A percentile compares a stretch with the other conserved stretches of the same genome.
phyloP scores from a whole-genome alignment of 371 early-diverging fungal species.

The Vairimorpha apis region DNA sequence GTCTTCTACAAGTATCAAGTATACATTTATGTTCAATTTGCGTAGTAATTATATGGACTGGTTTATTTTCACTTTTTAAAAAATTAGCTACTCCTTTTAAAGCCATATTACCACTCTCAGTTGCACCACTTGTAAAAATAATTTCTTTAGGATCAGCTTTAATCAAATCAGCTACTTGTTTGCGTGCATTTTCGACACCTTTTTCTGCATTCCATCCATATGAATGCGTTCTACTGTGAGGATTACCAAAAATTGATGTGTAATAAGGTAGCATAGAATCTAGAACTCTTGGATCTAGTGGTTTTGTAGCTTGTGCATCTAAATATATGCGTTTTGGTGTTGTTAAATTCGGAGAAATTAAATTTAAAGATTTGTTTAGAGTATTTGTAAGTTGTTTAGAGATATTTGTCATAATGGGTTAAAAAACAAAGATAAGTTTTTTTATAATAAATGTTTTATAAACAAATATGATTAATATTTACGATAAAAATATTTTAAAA shows the following conservation, averaged over 20 bases:
- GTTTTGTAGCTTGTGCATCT: constrained; percentile 91
- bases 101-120: constrained; percentile 92
- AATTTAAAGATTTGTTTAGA: neutral
- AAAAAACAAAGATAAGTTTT: no score
- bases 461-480: no score
- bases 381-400: no score
- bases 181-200: constrained; percentile 81
- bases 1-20: constrained; percentile 87
- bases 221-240: constrained; percentile 90
- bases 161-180: constrained; percentile 79
- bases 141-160: constrained; percentile 93
- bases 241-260: constrained; percentile 88
- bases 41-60: constrained; percentile 83
- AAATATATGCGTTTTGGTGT: constrained; percentile 69
- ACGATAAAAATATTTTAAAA: no score
- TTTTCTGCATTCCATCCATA: constrained; percentile 96
- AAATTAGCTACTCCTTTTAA: constrained; percentile 92
- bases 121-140: constrained; percentile 94
- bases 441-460: no score
- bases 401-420: no score
- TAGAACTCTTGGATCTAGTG: constrained; percentile 88
- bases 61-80: constrained; percentile 65
- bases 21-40: constrained; percentile 99
- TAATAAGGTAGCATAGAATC: constrained; percentile 92
- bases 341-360: neutral